These are phyloP conservation scores for Candida mattraensis DNA, from an alignment of 805 yeast species.

Conservation along the genomic window DNA sequence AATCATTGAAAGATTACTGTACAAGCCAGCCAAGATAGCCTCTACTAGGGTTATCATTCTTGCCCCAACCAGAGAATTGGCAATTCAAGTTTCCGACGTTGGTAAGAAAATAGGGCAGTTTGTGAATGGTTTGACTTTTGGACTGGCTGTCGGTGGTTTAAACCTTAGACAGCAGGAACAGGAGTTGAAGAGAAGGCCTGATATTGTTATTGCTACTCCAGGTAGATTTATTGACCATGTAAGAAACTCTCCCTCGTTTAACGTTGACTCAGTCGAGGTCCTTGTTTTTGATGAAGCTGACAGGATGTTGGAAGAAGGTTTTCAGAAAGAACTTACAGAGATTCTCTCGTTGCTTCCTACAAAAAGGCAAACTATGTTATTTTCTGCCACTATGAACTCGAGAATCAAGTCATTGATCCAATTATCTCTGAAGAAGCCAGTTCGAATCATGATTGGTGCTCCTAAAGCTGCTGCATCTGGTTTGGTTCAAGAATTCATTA, in stretches of 20 bases:
- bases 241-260: conserved; percentile 90
- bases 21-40: conserved; percentile 82
- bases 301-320: conserved; percentile 99
- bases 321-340: conserved; percentile 91
- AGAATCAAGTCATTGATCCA: conserved; percentile 85
- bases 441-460: conserved; percentile 92
- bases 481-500: conserved; percentile 87
- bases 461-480: conserved; percentile 94
- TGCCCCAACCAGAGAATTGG: conserved; percentile 97
- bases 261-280: conserved; percentile 88
- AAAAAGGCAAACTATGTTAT: conserved; percentile 89
- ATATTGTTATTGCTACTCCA: conserved; percentile 95
- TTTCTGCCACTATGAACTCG: conserved; percentile 98
- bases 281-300: conserved; percentile 97
- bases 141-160: conserved; percentile 97
- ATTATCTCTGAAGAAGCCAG: conserved; percentile 86
- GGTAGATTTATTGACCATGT: conserved; percentile 98
- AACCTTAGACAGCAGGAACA: conserved; percentile 95
- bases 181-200: conserved; percentile 88
- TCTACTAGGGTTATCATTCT: conserved; percentile 88
- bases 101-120: conserved; percentile 81
- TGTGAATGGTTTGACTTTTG: conserved; percentile 76
- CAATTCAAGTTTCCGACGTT: conserved; percentile 94
- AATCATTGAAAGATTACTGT: conserved; percentile 85
- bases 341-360: conserved; percentile 83